Conservation (phyloP, 2,329 filamentous ascomycete species). For the Hypoxylon sp. region DNA sequence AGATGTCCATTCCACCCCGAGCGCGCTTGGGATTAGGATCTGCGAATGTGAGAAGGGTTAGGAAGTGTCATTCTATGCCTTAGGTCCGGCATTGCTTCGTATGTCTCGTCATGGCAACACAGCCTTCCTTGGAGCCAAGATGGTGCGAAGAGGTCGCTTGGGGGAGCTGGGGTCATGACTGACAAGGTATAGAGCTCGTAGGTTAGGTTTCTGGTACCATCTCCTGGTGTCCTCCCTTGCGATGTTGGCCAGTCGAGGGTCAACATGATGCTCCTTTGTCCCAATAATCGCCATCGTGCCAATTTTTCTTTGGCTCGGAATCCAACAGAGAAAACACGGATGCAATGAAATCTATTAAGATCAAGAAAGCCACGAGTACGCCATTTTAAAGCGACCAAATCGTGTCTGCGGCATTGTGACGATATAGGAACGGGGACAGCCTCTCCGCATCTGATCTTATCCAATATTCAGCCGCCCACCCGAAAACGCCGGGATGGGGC, state of each 20-base stretch:
- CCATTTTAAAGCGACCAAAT: slow-evolving; percentile 2
- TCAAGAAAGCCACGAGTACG: background rate
- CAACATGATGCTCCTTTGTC: slow-evolving; percentile 51
- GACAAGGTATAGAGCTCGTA: slow-evolving; percentile 54
- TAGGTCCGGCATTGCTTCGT: background rate
- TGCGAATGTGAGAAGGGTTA: slow-evolving; percentile 12
- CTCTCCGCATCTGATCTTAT: slow-evolving; percentile 35
- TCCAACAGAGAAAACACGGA: no score
- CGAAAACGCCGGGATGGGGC: background rate
- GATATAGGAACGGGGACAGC: slow-evolving; percentile 28
- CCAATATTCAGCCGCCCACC: slow-evolving; percentile 30
- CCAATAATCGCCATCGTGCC: slow-evolving; percentile 53
- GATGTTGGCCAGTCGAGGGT: slow-evolving; percentile 52
- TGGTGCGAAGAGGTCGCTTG: background rate
- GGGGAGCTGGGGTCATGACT: background rate
- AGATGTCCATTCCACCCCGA: slow-evolving; percentile 60
- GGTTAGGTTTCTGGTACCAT: slow-evolving; percentile 57
- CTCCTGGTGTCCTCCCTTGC: slow-evolving; percentile 51
- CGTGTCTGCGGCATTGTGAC: background rate
- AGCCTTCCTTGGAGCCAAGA: background rate
- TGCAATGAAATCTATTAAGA: background rate
- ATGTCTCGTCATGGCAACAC: background rate
- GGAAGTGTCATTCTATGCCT: background rate
- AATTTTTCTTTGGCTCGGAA: background rate
- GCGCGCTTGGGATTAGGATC: slow-evolving; percentile 54